Conservation (phyloP, 1,284 basidiomycete genomes). For the Fomitopsis schrenkii region DNA sequence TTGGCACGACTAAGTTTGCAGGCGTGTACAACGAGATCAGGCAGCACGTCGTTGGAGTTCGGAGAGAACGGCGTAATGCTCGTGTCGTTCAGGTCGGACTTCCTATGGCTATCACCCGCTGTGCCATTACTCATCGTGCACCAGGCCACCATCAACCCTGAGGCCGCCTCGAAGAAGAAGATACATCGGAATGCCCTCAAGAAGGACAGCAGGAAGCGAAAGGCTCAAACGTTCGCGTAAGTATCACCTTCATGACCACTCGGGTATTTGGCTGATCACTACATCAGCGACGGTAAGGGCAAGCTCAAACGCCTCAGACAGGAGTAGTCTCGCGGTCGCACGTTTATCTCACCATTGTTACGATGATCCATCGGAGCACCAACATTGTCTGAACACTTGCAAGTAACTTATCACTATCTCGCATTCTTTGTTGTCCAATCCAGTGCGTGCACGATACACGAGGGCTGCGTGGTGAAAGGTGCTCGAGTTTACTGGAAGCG, state of each 20-base stretch:
- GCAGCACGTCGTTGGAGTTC: slow-evolving; percentile 63
- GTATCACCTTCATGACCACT: slow-evolving; percentile 18
- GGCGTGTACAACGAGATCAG: slow-evolving; percentile 77
- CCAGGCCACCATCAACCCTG: slow-evolving; percentile 67
- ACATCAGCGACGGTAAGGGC: slow-evolving; percentile 24
- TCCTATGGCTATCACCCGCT: background rate
- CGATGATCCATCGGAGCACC: background rate
- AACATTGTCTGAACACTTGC: background rate
- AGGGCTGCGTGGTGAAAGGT: no score
- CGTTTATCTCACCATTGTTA: background rate
- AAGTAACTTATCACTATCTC: no score
- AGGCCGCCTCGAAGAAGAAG: slow-evolving; percentile 74
- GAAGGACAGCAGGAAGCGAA: slow-evolving; percentile 82
- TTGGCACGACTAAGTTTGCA: slow-evolving; percentile 83
- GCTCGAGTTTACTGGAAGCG: no score
- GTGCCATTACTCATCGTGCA: background rate
- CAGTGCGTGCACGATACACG: no score
- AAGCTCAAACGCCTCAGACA: slow-evolving; percentile 22
- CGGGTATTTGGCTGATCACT: background rate
- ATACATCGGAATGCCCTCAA: slow-evolving; percentile 64
- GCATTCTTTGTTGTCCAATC: no score
- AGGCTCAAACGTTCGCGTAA: slow-evolving; percentile 57
- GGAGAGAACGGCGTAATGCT: slow-evolving; percentile 70
- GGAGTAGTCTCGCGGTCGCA: slow-evolving; percentile 2
- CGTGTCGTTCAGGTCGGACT: slow-evolving; percentile 53